Conservation (phyloP, 2,329 filamentous ascomycete genomes). For the Calycina marina region DNA sequence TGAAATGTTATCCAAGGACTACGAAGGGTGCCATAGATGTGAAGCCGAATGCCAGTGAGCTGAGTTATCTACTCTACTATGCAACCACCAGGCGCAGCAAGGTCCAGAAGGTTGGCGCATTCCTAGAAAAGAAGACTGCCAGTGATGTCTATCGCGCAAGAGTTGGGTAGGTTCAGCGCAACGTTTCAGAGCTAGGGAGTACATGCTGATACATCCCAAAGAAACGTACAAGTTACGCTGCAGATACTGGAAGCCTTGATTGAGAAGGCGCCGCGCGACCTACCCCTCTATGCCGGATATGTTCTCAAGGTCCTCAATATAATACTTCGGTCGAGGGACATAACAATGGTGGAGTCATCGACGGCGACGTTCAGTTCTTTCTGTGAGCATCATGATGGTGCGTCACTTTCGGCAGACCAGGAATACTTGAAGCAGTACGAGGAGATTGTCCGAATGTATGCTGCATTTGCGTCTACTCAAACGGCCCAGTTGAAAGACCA, state of each 20-base stretch:
- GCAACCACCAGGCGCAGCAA: constrained; percentile 88
- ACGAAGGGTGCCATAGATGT: constrained; percentile 86
- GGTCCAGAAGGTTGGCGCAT: constrained; percentile 88
- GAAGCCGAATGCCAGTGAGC: constrained; percentile 90
- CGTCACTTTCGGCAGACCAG: constrained; percentile 73
- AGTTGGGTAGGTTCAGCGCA: constrained; percentile 54
- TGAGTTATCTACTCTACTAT: constrained; percentile 95
- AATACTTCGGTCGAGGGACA: constrained; percentile 72
- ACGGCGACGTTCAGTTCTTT: constrained; percentile 77
- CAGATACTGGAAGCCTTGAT: constrained; percentile 85
- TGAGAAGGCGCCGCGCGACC: constrained; percentile 81
- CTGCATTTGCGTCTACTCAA: constrained; percentile 59
- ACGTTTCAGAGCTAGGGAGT: neutral
- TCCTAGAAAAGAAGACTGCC: constrained; percentile 86
- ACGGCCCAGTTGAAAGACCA: constrained; percentile 34
- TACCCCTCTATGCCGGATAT: constrained; percentile 74
- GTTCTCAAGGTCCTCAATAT: constrained; percentile 74
- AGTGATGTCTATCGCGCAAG: constrained; percentile 81
- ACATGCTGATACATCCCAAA: constrained; percentile 24
- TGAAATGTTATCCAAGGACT: constrained; percentile 91
- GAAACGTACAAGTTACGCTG: constrained; percentile 87
- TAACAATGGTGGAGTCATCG: constrained; percentile 85
- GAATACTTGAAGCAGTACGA: constrained; percentile 73
- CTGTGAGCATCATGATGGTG: constrained; percentile 76
- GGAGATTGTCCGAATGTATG: constrained; percentile 66